Evolutionary conservation across 2,329 filamentous ascomycete genomes (phyloP), one percentile per base, ranked within the genome.

Genomic region (Sclerotinia nivalis): DNA sequence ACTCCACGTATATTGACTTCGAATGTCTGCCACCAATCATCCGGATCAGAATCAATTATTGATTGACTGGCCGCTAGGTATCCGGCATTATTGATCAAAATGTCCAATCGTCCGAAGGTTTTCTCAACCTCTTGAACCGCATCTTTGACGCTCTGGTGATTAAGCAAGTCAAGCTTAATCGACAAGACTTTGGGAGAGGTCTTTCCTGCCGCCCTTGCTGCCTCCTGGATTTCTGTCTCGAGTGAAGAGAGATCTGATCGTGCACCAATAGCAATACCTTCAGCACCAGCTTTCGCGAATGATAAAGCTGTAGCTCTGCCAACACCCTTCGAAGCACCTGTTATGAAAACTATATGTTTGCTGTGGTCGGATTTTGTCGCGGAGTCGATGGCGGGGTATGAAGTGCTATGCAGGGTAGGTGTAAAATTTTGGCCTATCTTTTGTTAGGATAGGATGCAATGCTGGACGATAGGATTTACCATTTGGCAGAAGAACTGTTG

Each of bases 321-420:
- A 4, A 75, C 66, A 18, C 74, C 74, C 66, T 73, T 74, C 18
- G 74, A 74, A 8, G 74, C 73, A 3, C 74, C 74, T 3, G 74
- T 74, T 64, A 76, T 74, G 49, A 75, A 71, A 7, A 75, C 68
- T 59, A 71, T 68, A 12, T 71, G 71, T 7, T 69, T 71, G 54
- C 62, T 73, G 34, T 73, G 72, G n/a, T 74, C 52, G 9, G 62
- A 71, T 55, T 71, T 70, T 5, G 73, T 73, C 9, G 75, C 74
- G 2, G 82, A 80, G 65, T 83, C 80, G 73, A 90, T 88, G 71
- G 78, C 80, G 0, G 83, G 80, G 75, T 89, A 89, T 3, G 86
- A 88, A 70, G 86, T 83, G 64, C 79, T 74, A 74, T 83, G 74
- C 34, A 52, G 43, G 15, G 54, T 75, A 50, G 68, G 54, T 43